These are phyloP conservation scores for Phytopythium chamaehyphon DNA, from an alignment of 352 stramenopile genomes.

Conservation along the genomic window DNA sequence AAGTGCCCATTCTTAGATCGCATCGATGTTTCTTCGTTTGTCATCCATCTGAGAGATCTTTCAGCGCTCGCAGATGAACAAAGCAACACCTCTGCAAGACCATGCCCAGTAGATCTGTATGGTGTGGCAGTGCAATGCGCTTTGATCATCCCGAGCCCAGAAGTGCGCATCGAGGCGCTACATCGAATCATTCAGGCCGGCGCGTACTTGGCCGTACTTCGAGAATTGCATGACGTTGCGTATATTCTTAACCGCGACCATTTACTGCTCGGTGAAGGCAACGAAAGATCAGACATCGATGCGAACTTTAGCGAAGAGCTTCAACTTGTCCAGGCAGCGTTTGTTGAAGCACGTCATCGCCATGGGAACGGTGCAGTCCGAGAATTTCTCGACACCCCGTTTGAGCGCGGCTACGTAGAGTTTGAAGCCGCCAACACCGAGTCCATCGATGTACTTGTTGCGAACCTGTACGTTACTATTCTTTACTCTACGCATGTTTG, in stretches of 20 bases:
- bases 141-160: constrained; percentile 37
- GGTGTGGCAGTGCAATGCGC: constrained; percentile 42
- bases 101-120: constrained; percentile 25
- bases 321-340: constrained; percentile 32
- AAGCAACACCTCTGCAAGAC: constrained; percentile 8
- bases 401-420: constrained; percentile 42
- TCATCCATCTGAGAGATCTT: constrained; percentile 43
- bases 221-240: constrained; percentile 29
- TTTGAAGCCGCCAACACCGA: constrained; percentile 34
- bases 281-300: constrained; percentile 4
- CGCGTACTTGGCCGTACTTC: constrained; percentile 35
- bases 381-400: constrained; percentile 25
- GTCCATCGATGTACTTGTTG: constrained; percentile 24
- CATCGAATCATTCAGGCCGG: constrained; percentile 36
- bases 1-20: constrained; percentile 57
- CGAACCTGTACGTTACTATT: constrained; percentile 19
- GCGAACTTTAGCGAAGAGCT: constrained; percentile 29
- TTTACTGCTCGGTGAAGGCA: constrained; percentile 6
- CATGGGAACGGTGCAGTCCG: constrained; percentile 15
- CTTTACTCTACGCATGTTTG: too few species aligned
- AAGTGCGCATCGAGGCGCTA: constrained; percentile 32
- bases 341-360: constrained; percentile 29
- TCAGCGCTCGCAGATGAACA: constrained; percentile 16
- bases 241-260: constrained; percentile 19
- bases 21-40: constrained; percentile 45